Percentiles rank a stretch among this genome's conserved stretches.
Evolutionary conservation across 108 stramenopile species (phyloP).

Genomic region (Parietichytrium sp.): DNA sequence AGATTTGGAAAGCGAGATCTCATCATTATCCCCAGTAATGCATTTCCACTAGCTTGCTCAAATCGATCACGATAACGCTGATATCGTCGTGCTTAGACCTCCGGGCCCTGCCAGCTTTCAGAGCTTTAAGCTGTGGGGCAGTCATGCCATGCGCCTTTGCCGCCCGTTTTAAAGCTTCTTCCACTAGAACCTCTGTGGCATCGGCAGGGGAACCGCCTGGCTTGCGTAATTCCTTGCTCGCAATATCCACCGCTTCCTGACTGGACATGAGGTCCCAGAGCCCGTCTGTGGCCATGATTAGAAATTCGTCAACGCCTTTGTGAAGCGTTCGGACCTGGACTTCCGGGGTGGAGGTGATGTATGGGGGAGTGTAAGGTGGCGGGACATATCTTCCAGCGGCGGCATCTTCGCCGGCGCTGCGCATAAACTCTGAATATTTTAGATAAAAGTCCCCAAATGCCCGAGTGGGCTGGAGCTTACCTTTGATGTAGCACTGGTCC

Average conservation of each 20-base stretch:
- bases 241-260: constrained; percentile 85
- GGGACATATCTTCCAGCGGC: constrained; percentile 58
- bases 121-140: constrained; percentile 42
- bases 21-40: constrained; percentile 36
- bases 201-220: neutral
- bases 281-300: constrained; percentile 83
- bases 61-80: constrained; percentile 49
- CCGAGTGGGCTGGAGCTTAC: constrained; percentile 63
- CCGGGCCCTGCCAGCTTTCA: constrained; percentile 47
- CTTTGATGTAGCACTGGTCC: constrained; percentile 63
- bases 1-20: too few species aligned
- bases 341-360: constrained; percentile 61
- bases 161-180: neutral
- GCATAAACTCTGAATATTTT: constrained; percentile 68
- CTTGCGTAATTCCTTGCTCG: constrained; percentile 45
- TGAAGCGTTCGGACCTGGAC: constrained; percentile 38
- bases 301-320: constrained; percentile 53
- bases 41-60: neutral
- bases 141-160: neutral
- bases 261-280: constrained; percentile 95
- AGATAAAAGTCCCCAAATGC: constrained; percentile 65
- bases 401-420: constrained; percentile 44
- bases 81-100: constrained; percentile 59
- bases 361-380: constrained; percentile 67
- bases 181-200: neutral